These are phyloP conservation scores for Pisolithus albus DNA, from an alignment of 768 basidiomycete species.

Conservation along the genomic window DNA sequence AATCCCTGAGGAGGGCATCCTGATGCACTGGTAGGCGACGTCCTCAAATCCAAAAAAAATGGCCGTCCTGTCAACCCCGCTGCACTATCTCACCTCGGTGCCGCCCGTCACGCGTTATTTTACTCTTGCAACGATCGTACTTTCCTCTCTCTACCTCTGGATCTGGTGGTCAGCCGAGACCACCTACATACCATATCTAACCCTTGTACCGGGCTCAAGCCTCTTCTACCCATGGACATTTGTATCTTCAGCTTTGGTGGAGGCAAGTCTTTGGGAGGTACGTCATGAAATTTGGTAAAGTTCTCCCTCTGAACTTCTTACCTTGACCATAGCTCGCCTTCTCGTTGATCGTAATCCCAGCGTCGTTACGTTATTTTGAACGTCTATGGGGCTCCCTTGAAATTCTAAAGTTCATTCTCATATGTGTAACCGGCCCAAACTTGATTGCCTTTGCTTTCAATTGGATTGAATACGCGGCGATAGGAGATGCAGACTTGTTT, in stretches of 20 bases:
- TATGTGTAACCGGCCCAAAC: constrained; percentile 75
- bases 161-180: constrained; percentile 47
- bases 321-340: constrained; percentile 54
- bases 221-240: constrained; percentile 91
- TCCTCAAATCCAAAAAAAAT: constrained; percentile 30
- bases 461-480: constrained; percentile 75
- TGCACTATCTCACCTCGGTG: constrained; percentile 61
- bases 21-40: constrained; percentile 10
- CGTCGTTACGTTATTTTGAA: constrained; percentile 86
- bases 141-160: constrained; percentile 58
- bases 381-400: constrained; percentile 90
- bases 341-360: constrained; percentile 70
- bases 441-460: constrained; percentile 83
- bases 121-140: constrained; percentile 51
- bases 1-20: constrained; percentile 2
- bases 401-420: constrained; percentile 76
- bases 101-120: constrained; percentile 76
- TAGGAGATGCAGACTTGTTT: constrained; percentile 68
- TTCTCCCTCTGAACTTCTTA: constrained; percentile 1
- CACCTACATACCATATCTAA: constrained; percentile 56
- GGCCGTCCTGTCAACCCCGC: constrained; percentile 71
- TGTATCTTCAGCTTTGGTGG: constrained; percentile 82
- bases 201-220: constrained; percentile 73
- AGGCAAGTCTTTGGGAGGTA: constrained; percentile 79
- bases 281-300: constrained; percentile 23